Percentiles rank a stretch among this genome's conserved stretches.
These are phyloP conservation scores for Kwoniella sp. DNA, from an alignment of 768 basidiomycete species.

Conservation along the genomic window DNA sequence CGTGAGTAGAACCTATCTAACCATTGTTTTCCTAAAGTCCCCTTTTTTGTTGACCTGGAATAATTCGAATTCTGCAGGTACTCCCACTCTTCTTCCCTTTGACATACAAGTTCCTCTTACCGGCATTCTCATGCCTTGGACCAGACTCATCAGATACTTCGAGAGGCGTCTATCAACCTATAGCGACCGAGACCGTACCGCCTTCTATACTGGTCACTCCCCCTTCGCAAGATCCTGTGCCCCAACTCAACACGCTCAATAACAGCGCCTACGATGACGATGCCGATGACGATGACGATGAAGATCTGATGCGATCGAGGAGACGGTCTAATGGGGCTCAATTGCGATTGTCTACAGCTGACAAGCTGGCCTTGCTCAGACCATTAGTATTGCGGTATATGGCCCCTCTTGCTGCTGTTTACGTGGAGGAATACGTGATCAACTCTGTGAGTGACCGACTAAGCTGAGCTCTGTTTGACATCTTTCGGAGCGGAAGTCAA, in stretches of 20 bases:
- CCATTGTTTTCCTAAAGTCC: too few relatives aligned
- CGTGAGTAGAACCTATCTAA: slow-evolving; percentile 18
- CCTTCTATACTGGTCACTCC: slow-evolving; percentile 18
- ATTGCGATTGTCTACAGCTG: slow-evolving; percentile 62
- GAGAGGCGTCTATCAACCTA: slow-evolving; percentile 28
- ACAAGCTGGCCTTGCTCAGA: slow-evolving; percentile 79
- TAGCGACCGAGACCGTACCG: slow-evolving; percentile 27
- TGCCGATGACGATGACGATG: not conserved
- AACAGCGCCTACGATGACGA: slow-evolving; percentile 3
- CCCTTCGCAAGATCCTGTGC: slow-evolving; percentile 8
- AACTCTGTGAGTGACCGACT: slow-evolving; percentile 58
- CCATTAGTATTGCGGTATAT: slow-evolving; percentile 82
- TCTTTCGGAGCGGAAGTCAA: not conserved
- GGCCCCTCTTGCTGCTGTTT: slow-evolving; percentile 74
- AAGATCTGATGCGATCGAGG: not conserved
- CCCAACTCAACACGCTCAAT: not conserved
- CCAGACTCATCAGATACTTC: slow-evolving; percentile 3
- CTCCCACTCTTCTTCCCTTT: slow-evolving; percentile 79
- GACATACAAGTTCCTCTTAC: slow-evolving; percentile 76
- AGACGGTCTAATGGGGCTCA: slow-evolving; percentile 44
- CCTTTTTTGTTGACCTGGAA: too few relatives aligned
- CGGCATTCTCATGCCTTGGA: slow-evolving; percentile 61
- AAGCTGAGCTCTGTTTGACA: not conserved
- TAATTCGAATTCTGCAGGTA: slow-evolving; percentile 59
- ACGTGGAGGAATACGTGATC: slow-evolving; percentile 61